Evolutionary conservation across 2,329 filamentous ascomycete species (phyloP), one percentile per base, ranked within the genome.

Genomic region (Penicillium capsulatum): DNA sequence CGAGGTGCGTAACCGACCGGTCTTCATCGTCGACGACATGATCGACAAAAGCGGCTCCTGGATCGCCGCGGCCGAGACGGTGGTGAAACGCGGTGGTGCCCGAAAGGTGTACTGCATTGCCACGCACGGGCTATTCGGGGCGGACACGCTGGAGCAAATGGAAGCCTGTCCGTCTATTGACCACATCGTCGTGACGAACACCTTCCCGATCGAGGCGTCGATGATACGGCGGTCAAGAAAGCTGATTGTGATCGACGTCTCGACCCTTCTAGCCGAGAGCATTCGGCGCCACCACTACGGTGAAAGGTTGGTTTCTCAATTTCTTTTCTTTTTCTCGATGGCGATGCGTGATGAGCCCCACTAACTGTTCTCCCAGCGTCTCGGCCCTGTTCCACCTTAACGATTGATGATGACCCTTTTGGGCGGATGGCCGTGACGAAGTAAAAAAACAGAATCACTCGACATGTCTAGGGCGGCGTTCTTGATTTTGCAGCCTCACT

Each of bases 1-100:
- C 45, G 87, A 97, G 57, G 92, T 98, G 44, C 84, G 82, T 59
- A 81, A 87, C 60, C 81, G 87, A 42, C 83, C 87, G 0, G 92
- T 97, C 38, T 84, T 98, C 61, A 89, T 98, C 45, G 86, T 98
- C 34, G 92, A 98, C 63, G 92, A 98, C 64, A 97, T 98, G 86
- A 96, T 98, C 59, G 92, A 98, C 70, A 96, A 95, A 70, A 83
- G 89, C 7, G 87, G 85, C 10, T 95, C 88, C 5, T 98, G 92
- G 92, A 94, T 98, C 53, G 91, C 91, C 4, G 92, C 92, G 5
- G 92, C 92, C 9, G 92, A 98, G 72, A 94, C 90, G 1, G 91
- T 95, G 2, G 86, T 95, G 37, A 97, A 97, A 74, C 81, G 85
- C 49, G 94, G 92, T 50, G 79, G 81, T 31, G 92, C 92, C 1